Evolutionary conservation across 805 yeast genomes (phyloP), one percentile per base, ranked within the genome.

Genomic region (Wickerhamomyces xylosicus): DNA sequence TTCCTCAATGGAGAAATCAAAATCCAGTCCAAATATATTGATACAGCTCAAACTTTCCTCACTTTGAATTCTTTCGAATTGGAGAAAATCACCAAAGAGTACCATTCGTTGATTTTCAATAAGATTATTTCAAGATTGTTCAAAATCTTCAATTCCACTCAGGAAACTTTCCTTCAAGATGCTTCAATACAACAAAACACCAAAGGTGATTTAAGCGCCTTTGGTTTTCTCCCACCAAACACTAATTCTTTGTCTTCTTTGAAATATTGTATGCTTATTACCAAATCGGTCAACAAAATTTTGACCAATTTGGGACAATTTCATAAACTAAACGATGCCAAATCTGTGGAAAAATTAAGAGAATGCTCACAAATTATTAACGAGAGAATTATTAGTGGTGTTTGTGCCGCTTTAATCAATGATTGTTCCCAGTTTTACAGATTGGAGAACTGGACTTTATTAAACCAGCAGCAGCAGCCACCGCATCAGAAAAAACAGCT

Each of bases 241-340:
- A 66, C 86, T 1, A 83, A 80, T 50, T 71, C 81, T 8, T 59
- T 83, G 19, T 67, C 84, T 35, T 66, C 81, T 3, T 54, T 77
- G 28, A 65, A 71, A 45, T 77, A 72, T 47, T 53, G 74, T 31
- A 67, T 77, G 1, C 57, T 58, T 20, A 59, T 79, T 14, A 62
- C 71, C 19, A 63, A 62, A 3, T 61, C 65, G 2, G 56, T 79
- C 9, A 56, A 64, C 22, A 54, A 59, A 20, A 58, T 64, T 20
- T 57, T 68, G 33, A 63, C 64, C 33, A 69, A 66, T 37, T 47
- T 75, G 25, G 69, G 71, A 0, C 64, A 65, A 45, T 8, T 31
- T 10, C 8, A 15, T 10, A 54, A 74, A 9, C 53, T 59, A 4
- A 59, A 70, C 7, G 64, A 69, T 1, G 56, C 68, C 5, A 56